phyloP scores from a whole-genome alignment of 345 rosid genomes.

The Hibiscus syriacus region DNA sequence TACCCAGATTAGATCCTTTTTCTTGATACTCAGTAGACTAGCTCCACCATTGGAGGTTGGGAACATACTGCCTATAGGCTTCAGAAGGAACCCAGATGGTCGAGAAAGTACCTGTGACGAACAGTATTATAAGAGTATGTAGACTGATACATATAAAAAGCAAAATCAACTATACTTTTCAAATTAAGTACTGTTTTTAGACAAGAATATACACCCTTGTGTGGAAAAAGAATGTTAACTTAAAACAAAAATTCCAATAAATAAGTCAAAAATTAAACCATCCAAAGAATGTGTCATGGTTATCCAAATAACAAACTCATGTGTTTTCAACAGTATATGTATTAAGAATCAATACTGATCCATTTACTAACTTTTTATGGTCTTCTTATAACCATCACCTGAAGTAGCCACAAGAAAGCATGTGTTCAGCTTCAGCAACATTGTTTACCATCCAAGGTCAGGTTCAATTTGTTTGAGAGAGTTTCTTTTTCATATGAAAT shows the following conservation, averaged over 20 bases:
- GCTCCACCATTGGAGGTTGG: slow-evolving; percentile 50
- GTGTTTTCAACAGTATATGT: background rate
- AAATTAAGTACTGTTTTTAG: slow-evolving; percentile 1
- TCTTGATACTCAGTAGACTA: slow-evolving; percentile 67
- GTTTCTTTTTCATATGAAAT: background rate
- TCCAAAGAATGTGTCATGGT: background rate
- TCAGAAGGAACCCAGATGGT: no score
- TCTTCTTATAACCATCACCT: background rate
- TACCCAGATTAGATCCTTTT: slow-evolving; percentile 85
- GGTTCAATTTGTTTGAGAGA: background rate
- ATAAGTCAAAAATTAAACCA: background rate
- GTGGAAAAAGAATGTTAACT: background rate
- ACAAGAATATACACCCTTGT: background rate
- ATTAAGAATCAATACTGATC: background rate
- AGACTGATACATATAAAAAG: background rate
- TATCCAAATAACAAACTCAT: background rate
- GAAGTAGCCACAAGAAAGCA: background rate
- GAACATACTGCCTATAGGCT: slow-evolving; percentile 65
- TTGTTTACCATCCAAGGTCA: background rate
- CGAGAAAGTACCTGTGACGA: slow-evolving; percentile 37
- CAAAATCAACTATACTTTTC: background rate
- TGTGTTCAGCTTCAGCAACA: background rate
- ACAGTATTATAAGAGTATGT: background rate
- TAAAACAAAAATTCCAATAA: background rate
- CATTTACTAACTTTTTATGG: background rate